Conservation (phyloP, 2,329 filamentous ascomycete genomes). For the Chaetomiaceae sp. region DNA sequence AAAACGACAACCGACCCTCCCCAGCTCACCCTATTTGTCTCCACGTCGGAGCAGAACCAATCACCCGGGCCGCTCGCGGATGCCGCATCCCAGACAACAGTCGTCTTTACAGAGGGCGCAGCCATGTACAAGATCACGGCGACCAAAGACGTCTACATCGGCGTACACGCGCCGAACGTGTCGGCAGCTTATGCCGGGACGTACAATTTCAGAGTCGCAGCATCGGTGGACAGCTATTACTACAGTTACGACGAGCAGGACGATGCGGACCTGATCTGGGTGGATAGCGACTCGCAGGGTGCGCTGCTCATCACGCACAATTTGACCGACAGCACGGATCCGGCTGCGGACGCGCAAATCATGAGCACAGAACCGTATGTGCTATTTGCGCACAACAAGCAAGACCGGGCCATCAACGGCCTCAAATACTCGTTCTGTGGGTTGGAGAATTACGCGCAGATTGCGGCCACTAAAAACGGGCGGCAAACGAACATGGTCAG, state of each 20-base stretch:
- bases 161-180: conserved; percentile 63
- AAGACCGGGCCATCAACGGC: conserved; percentile 57
- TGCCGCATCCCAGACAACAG: conserved; percentile 37
- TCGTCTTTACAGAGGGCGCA: conserved; percentile 61
- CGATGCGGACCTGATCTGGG: conserved; percentile 60
- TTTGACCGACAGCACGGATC: conserved; percentile 51
- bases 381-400: conserved; percentile 65
- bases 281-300: conserved; percentile 77
- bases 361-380: conserved; percentile 60
- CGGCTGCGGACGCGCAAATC: conserved; percentile 47
- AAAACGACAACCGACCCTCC: conserved; percentile 47
- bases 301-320: conserved; percentile 75
- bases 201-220: conserved; percentile 78
- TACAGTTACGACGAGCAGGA: conserved; percentile 54
- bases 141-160: conserved; percentile 66
- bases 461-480: conserved; percentile 51
- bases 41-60: conserved; percentile 56
- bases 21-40: conserved; percentile 74
- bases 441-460: conserved; percentile 58
- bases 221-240: conserved; percentile 72
- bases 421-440: conserved; percentile 79
- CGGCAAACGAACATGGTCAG: conserved; percentile 42
- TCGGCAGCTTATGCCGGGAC: conserved; percentile 54
- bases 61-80: conserved; percentile 57
- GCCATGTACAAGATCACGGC: conserved; percentile 57